Percentiles rank a stretch among this genome's conserved stretches.
phyloP scores from a whole-genome alignment of 208 protist genomes.

The Vickermania spadyakhi region DNA sequence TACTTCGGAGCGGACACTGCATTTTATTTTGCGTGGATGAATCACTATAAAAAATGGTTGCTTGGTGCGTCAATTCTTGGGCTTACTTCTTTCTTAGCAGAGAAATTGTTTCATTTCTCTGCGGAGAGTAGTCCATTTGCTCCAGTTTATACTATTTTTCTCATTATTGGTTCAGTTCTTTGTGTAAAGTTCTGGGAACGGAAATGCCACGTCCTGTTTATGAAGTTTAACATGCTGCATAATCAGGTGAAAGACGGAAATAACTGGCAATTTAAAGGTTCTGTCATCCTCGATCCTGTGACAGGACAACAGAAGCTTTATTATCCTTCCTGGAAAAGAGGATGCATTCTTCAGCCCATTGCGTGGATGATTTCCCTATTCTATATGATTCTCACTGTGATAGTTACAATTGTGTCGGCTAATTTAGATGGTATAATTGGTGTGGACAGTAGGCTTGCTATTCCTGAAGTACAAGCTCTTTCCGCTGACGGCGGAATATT shows the following conservation, averaged over 20 bases:
- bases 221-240: slow-evolving; percentile 30
- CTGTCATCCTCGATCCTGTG: slow-evolving; percentile 17
- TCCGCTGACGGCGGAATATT: slow-evolving; percentile 33
- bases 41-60: slow-evolving; percentile 53
- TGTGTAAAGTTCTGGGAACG: slow-evolving; percentile 64
- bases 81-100: slow-evolving; percentile 14
- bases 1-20: slow-evolving; percentile 59
- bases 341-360: slow-evolving; percentile 23
- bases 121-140: slow-evolving; percentile 10
- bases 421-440: slow-evolving; percentile 34
- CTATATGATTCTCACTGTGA: slow-evolving; percentile 27
- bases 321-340: slow-evolving; percentile 38
- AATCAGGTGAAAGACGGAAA: slow-evolving; percentile 31
- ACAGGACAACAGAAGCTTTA: slow-evolving; percentile 24
- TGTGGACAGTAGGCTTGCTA: slow-evolving; percentile 13
- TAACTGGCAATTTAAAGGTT: slow-evolving; percentile 29
- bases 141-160: slow-evolving; percentile 19
- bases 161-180: slow-evolving; percentile 44
- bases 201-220: slow-evolving; percentile 20
- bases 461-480: slow-evolving; percentile 18
- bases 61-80: slow-evolving; percentile 21
- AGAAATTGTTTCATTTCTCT: not conserved
- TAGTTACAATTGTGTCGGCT: slow-evolving; percentile 33
- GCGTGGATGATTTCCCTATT: slow-evolving; percentile 20
- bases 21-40: slow-evolving; percentile 82